These are phyloP conservation scores for Coffea canephora DNA, from an alignment of 257 asterid species.

Conservation along the genomic window DNA sequence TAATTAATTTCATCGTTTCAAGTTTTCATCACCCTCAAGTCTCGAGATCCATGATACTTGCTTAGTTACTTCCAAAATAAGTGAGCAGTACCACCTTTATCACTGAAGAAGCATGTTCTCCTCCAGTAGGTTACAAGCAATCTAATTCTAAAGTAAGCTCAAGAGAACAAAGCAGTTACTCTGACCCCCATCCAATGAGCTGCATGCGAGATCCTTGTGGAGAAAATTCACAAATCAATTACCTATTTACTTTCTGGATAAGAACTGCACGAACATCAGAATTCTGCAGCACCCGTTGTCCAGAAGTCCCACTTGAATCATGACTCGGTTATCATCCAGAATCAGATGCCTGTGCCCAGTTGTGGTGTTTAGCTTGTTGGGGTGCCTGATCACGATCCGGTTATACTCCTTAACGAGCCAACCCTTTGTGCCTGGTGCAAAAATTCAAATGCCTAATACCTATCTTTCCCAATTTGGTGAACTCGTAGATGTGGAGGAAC, in stretches of 20 bases:
- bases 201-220: neutral
- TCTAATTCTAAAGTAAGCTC: neutral
- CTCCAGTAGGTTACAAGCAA: slow-evolving; percentile 11
- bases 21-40: neutral
- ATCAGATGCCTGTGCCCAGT: slow-evolving; percentile 21
- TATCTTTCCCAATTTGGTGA: slow-evolving; percentile 2
- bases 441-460: slow-evolving; percentile 5
- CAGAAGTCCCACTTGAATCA: neutral
- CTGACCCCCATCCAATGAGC: neutral
- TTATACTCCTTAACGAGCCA: slow-evolving; percentile 15
- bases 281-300: neutral
- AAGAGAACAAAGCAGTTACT: neutral
- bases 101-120: slow-evolving; percentile 7
- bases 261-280: neutral
- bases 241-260: neutral
- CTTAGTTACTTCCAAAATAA: neutral
- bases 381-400: slow-evolving; percentile 23
- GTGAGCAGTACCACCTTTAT: neutral
- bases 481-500: slow-evolving; percentile 25
- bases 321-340: slow-evolving; percentile 22
- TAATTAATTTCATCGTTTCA: neutral
- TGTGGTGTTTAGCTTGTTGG: slow-evolving; percentile 22
- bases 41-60: slow-evolving; percentile 16
- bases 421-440: neutral
- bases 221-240: neutral